These are phyloP conservation scores for Hypoxylon subgilvum DNA, from an alignment of 495 filamentous ascomycete species.

Conservation along the genomic window DNA sequence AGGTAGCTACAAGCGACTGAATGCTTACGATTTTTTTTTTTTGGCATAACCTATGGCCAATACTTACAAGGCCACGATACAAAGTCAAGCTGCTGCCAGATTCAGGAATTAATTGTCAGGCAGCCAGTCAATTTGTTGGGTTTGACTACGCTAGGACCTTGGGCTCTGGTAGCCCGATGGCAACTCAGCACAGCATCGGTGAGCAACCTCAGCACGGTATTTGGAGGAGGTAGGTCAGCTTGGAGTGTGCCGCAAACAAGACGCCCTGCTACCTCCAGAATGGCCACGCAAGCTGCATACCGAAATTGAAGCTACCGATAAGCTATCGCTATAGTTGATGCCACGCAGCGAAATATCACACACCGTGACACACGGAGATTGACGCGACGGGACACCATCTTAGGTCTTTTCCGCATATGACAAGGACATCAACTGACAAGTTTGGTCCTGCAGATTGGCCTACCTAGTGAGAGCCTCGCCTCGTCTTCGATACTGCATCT, in stretches of 20 bases:
- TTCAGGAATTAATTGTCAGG: background rate
- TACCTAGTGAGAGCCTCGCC: constrained; percentile 6
- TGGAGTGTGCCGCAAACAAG: too few species aligned
- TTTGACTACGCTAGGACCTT: background rate
- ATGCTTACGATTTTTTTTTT: background rate
- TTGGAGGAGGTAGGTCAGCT: too few species aligned
- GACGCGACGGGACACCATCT: constrained; percentile 1
- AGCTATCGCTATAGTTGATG: background rate
- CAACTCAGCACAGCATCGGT: constrained; percentile 5
- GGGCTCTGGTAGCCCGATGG: background rate
- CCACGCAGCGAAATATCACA: background rate
- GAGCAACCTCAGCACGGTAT: background rate
- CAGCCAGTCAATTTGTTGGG: background rate
- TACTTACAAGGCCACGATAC: background rate
- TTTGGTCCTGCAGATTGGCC: constrained; percentile 24
- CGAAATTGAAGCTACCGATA: background rate
- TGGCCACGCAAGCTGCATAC: background rate
- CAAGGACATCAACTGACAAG: constrained; percentile 11
- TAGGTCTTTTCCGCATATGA: constrained; percentile 8
- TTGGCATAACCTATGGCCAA: background rate
- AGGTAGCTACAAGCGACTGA: constrained; percentile 26
- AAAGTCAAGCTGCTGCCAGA: background rate
- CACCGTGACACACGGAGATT: too few species aligned
- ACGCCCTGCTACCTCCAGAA: too few species aligned
- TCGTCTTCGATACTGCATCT: constrained; percentile 1